A percentile compares a stretch with the other conserved stretches of the same genome.
Evolutionary conservation across 257 asterid species (phyloP).

Genomic region (Forsythia suspensa): DNA sequence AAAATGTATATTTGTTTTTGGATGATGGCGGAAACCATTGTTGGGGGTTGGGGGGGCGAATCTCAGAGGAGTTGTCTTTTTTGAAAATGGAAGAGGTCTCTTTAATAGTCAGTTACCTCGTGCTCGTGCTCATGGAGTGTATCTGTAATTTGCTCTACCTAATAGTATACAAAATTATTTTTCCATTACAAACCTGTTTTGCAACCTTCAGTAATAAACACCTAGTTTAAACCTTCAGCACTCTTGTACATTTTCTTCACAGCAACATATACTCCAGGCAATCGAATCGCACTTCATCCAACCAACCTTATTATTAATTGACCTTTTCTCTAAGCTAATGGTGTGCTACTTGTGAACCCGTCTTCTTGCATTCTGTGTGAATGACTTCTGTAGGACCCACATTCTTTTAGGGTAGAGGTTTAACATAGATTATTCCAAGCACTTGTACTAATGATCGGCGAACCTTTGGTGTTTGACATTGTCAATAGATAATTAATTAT

Average conservation of each 20-base stretch:
- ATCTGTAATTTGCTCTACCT: not conserved
- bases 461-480: not conserved
- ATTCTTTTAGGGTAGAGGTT: not conserved
- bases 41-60: not conserved
- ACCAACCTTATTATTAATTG: not conserved
- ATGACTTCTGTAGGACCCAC: not conserved
- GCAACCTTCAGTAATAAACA: not conserved
- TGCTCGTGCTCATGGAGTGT: not conserved
- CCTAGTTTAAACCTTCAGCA: not conserved
- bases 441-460: too few relatives aligned
- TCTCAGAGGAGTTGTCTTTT: not conserved
- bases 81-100: not conserved
- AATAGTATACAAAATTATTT: not conserved
- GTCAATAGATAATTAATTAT: not conserved
- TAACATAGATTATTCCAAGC: not conserved
- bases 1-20: not conserved
- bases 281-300: not conserved
- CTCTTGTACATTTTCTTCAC: not conserved
- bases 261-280: not conserved
- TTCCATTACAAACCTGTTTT: not conserved
- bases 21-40: not conserved
- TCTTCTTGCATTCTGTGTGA: not conserved
- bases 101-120: not conserved
- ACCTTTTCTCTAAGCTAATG: not conserved
- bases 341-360: not conserved